Conservation (phyloP, 352 stramenopile species). For the Aphanomyces cochlioides region DNA sequence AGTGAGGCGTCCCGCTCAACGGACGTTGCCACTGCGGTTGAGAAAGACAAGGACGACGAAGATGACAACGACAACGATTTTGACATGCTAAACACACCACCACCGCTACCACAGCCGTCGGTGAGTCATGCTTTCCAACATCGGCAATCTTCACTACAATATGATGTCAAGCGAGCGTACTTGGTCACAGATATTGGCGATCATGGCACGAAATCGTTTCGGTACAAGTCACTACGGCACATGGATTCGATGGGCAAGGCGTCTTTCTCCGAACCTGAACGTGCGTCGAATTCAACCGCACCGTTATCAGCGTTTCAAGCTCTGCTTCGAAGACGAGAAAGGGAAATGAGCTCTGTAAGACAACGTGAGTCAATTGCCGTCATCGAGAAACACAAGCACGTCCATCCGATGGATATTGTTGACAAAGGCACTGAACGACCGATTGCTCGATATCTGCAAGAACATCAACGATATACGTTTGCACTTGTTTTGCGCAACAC, state of each 20-base stretch:
- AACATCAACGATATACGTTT: constrained; percentile 87
- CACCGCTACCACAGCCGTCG: constrained; percentile 18
- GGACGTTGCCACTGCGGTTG: background rate
- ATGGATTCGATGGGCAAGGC: background rate
- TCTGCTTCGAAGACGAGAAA: constrained; percentile 1
- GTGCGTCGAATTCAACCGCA: background rate
- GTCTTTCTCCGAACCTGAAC: background rate
- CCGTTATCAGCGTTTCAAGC: constrained; percentile 1
- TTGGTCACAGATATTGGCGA: constrained; percentile 29
- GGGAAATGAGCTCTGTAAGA: background rate
- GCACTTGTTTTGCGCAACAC: constrained; percentile 81
- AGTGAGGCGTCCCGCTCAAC: background rate
- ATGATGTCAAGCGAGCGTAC: constrained; percentile 11
- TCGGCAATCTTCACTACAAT: constrained; percentile 4
- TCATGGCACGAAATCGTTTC: constrained; percentile 15
- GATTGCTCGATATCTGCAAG: constrained; percentile 44
- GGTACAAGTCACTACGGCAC: constrained; percentile 26
- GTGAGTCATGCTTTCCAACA: background rate
- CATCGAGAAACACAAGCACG: constrained; percentile 11
- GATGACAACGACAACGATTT: constrained; percentile 27
- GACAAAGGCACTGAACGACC: background rate
- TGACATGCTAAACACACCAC: constrained; percentile 24
- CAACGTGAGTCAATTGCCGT: background rate
- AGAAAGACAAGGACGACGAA: constrained; percentile 17
- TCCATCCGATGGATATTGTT: constrained; percentile 25